Evolutionary conservation across 2,329 filamentous ascomycete genomes (phyloP), one percentile per base, ranked within the genome.

Genomic region (Monosporascus sp.): DNA sequence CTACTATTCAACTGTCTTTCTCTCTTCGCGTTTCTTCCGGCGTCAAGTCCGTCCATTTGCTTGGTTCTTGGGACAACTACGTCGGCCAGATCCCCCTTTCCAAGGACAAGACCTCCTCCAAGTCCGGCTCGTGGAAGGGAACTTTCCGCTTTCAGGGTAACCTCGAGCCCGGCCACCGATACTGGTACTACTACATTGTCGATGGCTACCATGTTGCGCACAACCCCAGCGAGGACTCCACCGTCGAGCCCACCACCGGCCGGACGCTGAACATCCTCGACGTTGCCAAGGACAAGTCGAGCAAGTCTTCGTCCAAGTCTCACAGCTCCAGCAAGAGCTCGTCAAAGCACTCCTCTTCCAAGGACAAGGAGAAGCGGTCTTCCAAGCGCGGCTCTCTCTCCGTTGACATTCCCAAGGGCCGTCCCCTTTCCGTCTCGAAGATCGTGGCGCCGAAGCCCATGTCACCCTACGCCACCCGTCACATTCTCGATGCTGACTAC

Each of bases 141-240:
- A 95, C 90, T 67, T 97, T 99, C 81, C 88, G 90, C 77, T 97
- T 99, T 78, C 89, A 94, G 76, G 88, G 87, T 58, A 93, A 90
- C 55, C 83, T 97, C 65, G 86, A 93, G 79, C 80, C 90, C 65
- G 91, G 93, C 71, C 85, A 90, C 71, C 87, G 93, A 70, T 97
- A 97, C 85, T 99, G 94, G 94, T 99, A 97, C 86, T 99, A 99
- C 85, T 99, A 97, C 82, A 97, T 97, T 85, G 94, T 97, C 73
- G 94, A 99, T 73, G 94, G 94, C 65, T 97, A 97, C 84, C 92
- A 97, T 74, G 88, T 96, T 72, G 92, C 92, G 57, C 93, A 97
- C 82, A 94, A 97, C 77, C 92, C 93, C 63, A 89, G 89, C 72
- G 87, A 91, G 71, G 80, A 88, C 67, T 93, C 88, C 69, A 95